A percentile compares a stretch with the other conserved stretches of the same genome.
Conservation (phyloP, 139 green algal species). For the Mesostigma viride region DNA sequence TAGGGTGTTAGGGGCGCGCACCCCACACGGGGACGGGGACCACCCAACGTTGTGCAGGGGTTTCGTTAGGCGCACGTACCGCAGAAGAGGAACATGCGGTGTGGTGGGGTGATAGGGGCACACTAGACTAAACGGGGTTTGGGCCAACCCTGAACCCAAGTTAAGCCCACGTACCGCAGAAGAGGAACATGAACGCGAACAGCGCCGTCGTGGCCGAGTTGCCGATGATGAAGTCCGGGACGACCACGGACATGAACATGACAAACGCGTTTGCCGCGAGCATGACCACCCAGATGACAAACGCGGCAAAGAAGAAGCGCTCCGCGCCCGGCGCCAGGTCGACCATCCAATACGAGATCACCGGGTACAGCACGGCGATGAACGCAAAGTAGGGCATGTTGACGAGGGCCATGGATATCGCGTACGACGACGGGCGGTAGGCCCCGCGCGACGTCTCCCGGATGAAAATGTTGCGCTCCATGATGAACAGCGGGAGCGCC, state of each 20-base stretch:
- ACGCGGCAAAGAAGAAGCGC: conserved; percentile 18
- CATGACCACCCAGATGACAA: conserved; percentile 22
- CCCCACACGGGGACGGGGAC: no score
- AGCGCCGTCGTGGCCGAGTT: conserved; percentile 18
- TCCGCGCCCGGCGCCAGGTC: conserved; percentile 4
- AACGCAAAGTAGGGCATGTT: conserved; percentile 25
- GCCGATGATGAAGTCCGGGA: conserved; percentile 29
- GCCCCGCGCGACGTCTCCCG: conserved; percentile 31
- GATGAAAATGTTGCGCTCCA: conserved; percentile 30
- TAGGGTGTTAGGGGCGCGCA: no score
- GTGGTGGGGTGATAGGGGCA: no score
- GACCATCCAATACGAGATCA: conserved; percentile 22
- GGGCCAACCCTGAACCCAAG: no score
- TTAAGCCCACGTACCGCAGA: no score
- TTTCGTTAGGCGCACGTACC: no score
- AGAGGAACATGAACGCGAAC: conserved; percentile 34
- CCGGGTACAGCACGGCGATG: conserved; percentile 25
- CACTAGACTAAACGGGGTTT: no score
- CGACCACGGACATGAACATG: conserved; percentile 16
- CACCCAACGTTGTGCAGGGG: no score
- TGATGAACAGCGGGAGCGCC: conserved; percentile 33
- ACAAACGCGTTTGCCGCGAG: conserved; percentile 32
- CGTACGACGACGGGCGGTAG: conserved; percentile 32
- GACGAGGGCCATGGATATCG: conserved; percentile 25
- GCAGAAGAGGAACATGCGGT: no score